Conservation (phyloP, 2,329 filamentous ascomycete genomes). For the Aspergillus latus region DNA sequence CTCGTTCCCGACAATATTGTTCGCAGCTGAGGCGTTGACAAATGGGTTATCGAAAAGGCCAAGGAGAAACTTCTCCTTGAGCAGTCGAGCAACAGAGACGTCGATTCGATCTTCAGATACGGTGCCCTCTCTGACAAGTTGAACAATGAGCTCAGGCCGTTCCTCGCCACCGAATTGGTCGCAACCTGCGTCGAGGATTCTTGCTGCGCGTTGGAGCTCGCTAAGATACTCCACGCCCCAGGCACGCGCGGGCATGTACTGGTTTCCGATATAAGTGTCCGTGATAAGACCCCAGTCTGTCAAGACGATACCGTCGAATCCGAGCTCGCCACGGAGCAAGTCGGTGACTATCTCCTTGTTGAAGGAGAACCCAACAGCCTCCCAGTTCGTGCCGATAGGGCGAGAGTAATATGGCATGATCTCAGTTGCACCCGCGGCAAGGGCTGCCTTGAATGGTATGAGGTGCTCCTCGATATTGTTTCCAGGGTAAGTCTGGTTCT, state of each 20-base stretch:
- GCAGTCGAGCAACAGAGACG: neutral
- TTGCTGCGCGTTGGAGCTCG: neutral
- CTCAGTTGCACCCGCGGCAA: neutral
- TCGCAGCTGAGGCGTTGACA: neutral
- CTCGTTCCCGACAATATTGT: neutral
- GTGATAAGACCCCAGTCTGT: slow-evolving; percentile 10
- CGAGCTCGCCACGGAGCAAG: neutral
- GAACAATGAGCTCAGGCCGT: neutral
- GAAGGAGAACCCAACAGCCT: neutral
- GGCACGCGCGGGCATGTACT: slow-evolving; percentile 1
- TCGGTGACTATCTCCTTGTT: slow-evolving; percentile 6
- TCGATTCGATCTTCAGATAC: neutral
- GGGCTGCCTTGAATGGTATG: neutral
- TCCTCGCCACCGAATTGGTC: slow-evolving; percentile 12
- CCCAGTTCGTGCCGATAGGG: slow-evolving; percentile 1
- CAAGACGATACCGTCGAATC: neutral
- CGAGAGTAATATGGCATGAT: slow-evolving; percentile 8
- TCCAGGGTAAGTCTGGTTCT: slow-evolving; percentile 2
- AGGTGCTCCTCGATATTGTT: neutral
- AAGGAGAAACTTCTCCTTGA: slow-evolving; percentile 2
- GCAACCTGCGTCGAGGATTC: slow-evolving; percentile 2
- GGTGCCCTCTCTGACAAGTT: neutral
- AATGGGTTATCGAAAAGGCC: slow-evolving; percentile 6
- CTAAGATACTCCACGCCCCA: slow-evolving; percentile 6
- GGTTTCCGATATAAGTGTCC: neutral